Percentiles rank a stretch among this genome's conserved stretches.
These are phyloP conservation scores for Pseudogymnoascus sp. DNA, from an alignment of 2,329 filamentous ascomycete genomes.

Conservation along the genomic window DNA sequence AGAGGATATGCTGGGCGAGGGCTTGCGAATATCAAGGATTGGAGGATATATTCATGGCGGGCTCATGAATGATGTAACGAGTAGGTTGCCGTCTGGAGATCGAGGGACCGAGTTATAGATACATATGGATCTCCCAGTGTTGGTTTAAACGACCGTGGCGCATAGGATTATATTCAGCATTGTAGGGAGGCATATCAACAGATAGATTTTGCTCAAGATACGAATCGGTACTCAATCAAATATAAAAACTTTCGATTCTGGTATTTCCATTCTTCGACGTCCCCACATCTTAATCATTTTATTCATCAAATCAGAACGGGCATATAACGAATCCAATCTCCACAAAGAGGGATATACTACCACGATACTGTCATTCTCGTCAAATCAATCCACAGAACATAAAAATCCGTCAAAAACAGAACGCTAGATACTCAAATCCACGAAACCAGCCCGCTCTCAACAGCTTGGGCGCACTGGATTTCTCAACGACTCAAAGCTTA, in stretches of 20 bases:
- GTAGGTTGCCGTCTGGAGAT: not conserved
- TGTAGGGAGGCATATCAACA: not conserved
- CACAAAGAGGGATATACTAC: not conserved
- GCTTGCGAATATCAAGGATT: not conserved
- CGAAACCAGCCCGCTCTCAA: not conserved
- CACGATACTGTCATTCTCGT: conserved; percentile 6
- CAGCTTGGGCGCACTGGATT: not conserved
- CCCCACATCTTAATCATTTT: conserved; percentile 4
- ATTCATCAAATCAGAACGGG: conserved; percentile 7
- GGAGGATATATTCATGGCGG: not conserved
- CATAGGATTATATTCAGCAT: not conserved
- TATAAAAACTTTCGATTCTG: conserved; percentile 2
- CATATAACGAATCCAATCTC: not conserved
- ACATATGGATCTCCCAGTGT: not conserved
- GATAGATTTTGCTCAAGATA: not conserved
- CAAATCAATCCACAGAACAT: conserved; percentile 1
- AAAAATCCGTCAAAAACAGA: not conserved
- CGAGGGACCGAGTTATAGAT: not conserved
- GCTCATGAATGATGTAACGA: conserved; percentile 6
- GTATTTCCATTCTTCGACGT: conserved; percentile 1
- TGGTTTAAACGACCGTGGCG: not conserved
- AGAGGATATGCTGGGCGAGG: not conserved
- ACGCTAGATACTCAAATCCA: conserved; percentile 8
- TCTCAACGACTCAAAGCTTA: conserved; percentile 15
- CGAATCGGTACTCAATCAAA: not conserved